A percentile compares a stretch with the other conserved stretches of the same genome.
Evolutionary conservation across 495 filamentous ascomycete genomes (phyloP).

Genomic region (Trichoderma asperelloides): DNA sequence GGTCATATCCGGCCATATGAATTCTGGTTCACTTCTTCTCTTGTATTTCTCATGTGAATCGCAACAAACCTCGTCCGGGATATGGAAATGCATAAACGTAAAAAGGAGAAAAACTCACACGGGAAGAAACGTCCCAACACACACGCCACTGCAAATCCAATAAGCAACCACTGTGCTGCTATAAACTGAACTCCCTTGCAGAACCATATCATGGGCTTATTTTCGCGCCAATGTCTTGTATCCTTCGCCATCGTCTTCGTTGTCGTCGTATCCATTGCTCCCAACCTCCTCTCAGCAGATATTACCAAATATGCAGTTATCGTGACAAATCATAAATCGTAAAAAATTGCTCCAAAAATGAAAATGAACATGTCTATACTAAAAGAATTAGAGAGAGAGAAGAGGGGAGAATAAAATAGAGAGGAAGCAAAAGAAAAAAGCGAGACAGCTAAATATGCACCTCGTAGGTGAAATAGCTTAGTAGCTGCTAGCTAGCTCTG

Average conservation of each 20-base stretch:
- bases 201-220: background rate
- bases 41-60: background rate
- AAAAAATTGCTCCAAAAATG: background rate
- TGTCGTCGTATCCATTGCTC: background rate
- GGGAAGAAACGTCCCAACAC: constrained; percentile 45
- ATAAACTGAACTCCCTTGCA: constrained; percentile 25
- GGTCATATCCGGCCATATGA: background rate
- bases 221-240: background rate
- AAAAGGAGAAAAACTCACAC: constrained; percentile 15
- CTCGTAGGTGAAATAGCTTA: background rate
- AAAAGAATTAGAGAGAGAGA: background rate
- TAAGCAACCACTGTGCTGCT: constrained; percentile 47
- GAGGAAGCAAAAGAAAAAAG: background rate
- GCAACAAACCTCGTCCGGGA: background rate
- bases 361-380: background rate
- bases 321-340: background rate
- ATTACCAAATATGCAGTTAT: background rate
- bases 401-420: background rate
- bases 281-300: background rate
- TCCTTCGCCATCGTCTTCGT: background rate
- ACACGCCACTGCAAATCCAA: constrained; percentile 44
- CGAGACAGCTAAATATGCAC: background rate
- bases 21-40: background rate
- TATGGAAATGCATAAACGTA: background rate
- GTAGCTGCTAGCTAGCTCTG: no score